Evolutionary conservation across 495 filamentous ascomycete species (phyloP), one percentile per base, ranked within the genome.

Genomic region (Hyaloscypha hepaticicola): DNA sequence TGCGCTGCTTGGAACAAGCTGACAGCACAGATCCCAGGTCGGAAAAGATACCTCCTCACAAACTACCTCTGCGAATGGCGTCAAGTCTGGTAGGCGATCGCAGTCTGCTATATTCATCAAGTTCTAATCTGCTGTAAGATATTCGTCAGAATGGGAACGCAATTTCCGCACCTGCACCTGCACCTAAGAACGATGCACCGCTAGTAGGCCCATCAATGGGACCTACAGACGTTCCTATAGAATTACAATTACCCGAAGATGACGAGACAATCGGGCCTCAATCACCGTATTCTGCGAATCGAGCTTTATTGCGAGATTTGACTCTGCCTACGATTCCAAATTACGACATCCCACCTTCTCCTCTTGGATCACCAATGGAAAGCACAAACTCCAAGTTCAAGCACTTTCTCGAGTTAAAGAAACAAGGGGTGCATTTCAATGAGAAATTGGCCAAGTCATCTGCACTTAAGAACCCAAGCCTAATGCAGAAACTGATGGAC

Each of bases 351-450:
- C 95, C 95, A 21, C 82, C 83, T 3, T 96, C 94, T 0, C 95
- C 95, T 1, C 89, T 91, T 0, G 88, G 88, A 21, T 89, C 90
- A 16, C 91, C 93, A 2, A 61, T 75, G 38, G 74, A 75, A 5
- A 74, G 72, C 14, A 80, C 86, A 1, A 90, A 86, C 59, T 80
- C 82, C 57, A 97, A 96, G 68, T 90, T 97, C 68, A 80, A 85
- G 58, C 88, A 88, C 70, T 97, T 99, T 74, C 85, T 97, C 1
- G 80, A 84, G 26, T 80, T 97, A 51, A 99, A 97, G 76, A 87
- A 85, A 58, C 86, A 91, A 68, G 91, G 90, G 3, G 79, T 92
- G 31, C 96, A 99, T 77, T 97, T 99, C 80, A 97, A 99, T 74
- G 80, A 87, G 64, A 89, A 91, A 58, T 79, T 97, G 0, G 85